Evolutionary conservation across 2,329 filamentous ascomycete species (phyloP), one percentile per base, ranked within the genome.

Genomic region (Neofusicoccum kwambonambiense): DNA sequence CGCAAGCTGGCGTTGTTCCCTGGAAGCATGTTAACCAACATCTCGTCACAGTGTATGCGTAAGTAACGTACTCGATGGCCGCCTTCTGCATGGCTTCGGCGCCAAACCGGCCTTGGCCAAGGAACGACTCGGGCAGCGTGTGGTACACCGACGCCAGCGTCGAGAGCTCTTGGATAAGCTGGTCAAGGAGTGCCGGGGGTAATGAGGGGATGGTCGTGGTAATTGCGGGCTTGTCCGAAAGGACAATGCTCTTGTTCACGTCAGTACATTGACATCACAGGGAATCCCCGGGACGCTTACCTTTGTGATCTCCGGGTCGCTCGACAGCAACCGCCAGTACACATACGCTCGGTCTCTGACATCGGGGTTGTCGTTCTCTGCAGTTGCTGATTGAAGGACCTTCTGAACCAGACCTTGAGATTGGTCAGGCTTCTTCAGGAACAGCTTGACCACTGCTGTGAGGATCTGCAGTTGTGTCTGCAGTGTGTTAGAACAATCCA

Each of bases 391-490:
- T 78, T 98, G 93, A 27, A 99, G 85, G 15, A 99, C 93, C 76
- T 96, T 97, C 74, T 97, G 93, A 1, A 99, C 94, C 2, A 99
- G 83, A 0, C 87, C 88, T 79, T 98, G 94, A 64, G 91, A 94
- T 75, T 91, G 93, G 72, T 95, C 90, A 2, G 95, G 95, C 79
- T 97, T 96, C 81, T 99, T 98, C 69, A 99, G 80, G 83, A 98
- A 99, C 37, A 99, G 85, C 78, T 99, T 99, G 64, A 99, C 94
- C 4, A 97, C 93, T 1, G 95, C 93, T 8, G 95, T 99, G 71
- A 99, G 84, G 70, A 98, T 98, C 79, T 99, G 95, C 61, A 99
- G 82, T 83, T 99, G 95, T n/a, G 93, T 97, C 89, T 97, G 71
- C 27, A 62, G 2, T 11, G 8, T 39, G 42, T 64, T 42, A 11